Evolutionary conservation across 2,329 filamentous ascomycete genomes (phyloP), one percentile per base, ranked within the genome.

Genomic region (Penicillium sp.): DNA sequence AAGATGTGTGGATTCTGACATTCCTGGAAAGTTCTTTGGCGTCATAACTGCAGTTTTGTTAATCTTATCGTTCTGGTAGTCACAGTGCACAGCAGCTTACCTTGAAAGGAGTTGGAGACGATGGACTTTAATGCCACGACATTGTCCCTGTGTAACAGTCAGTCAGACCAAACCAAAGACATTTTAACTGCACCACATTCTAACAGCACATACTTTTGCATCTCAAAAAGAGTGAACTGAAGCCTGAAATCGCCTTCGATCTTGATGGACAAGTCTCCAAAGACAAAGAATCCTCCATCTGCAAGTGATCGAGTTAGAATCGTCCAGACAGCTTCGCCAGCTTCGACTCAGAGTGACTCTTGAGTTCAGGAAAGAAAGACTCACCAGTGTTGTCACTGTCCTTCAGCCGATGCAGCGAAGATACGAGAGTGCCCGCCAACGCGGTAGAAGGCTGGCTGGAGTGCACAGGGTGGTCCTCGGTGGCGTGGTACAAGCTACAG

Each of bases 241-340:
- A 96, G 79, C 35, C 86, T 81, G 68, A 86, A 93, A 20, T 78
- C 79, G 28, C 91, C 91, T 64, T 89, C 83, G 23, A 85, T 78
- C 67, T 88, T 88, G 59, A 93, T 85, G 0, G 90, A 94, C 21
- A 96, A 78, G 71, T 96, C 91, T 5, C 89, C 89, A 71, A 95
- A 96, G n/a, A 96, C 87, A 66, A 96, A 96, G 74, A 91, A 95
- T 0, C 87, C 90, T 11, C 88, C 88, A 71, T 94, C 90, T 76
- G 59, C 60, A 51, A 61, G 62, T 47, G 40, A 47, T 26, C 35
- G 20, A 20, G 51, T 40, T 18, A 38, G 45, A 35, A 33, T 33
- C 47, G 20, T n/a, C 35, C 24, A 16, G 30, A 53, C 21, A 14
- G 20, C 5, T 12, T 57, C 56, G 57, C 42, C 33, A 50, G 11